These are phyloP conservation scores for Dothistroma pini DNA, from an alignment of 2,329 filamentous ascomycete species.

Conservation along the genomic window DNA sequence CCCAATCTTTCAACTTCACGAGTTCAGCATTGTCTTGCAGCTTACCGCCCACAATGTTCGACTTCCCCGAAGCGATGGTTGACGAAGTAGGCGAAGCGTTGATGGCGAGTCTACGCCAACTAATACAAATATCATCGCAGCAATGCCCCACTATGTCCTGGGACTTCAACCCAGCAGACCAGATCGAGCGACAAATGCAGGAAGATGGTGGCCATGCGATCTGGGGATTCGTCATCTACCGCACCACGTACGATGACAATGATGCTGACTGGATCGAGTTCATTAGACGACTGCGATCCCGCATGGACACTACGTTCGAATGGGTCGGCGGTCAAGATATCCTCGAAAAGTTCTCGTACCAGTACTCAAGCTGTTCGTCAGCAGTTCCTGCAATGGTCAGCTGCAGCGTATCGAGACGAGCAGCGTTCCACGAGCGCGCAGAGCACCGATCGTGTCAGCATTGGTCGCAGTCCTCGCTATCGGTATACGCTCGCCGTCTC, in stretches of 20 bases:
- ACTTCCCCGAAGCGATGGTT: no score
- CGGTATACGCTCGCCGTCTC: slow-evolving; percentile 19
- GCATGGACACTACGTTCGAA: slow-evolving; percentile 6
- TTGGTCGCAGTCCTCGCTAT: slow-evolving; percentile 14
- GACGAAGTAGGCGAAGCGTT: no score
- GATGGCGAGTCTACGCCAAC: no score
- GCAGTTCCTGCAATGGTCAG: slow-evolving; percentile 16
- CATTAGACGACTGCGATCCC: slow-evolving; percentile 9
- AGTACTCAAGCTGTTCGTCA: slow-evolving; percentile 9
- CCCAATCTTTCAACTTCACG: no score
- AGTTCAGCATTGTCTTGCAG: no score
- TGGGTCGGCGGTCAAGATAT: slow-evolving; percentile 15
- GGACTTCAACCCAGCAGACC: slow-evolving; percentile 6
- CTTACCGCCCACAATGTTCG: no score
- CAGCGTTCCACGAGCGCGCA: slow-evolving; percentile 10
- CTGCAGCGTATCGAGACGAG: background rate
- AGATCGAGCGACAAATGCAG: slow-evolving; percentile 17
- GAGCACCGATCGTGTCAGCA: background rate
- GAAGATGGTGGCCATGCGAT: slow-evolving; percentile 15
- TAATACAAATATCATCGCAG: no score
- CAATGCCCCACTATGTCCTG: background rate
- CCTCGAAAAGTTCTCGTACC: slow-evolving; percentile 6
- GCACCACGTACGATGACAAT: slow-evolving; percentile 18
- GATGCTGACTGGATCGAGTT: slow-evolving; percentile 17
- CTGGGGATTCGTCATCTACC: slow-evolving; percentile 24